A percentile compares a stretch with the other conserved stretches of the same genome.
phyloP scores from a whole-genome alignment of 164 flowering plant genomes.

The Liquidambar formosana region DNA sequence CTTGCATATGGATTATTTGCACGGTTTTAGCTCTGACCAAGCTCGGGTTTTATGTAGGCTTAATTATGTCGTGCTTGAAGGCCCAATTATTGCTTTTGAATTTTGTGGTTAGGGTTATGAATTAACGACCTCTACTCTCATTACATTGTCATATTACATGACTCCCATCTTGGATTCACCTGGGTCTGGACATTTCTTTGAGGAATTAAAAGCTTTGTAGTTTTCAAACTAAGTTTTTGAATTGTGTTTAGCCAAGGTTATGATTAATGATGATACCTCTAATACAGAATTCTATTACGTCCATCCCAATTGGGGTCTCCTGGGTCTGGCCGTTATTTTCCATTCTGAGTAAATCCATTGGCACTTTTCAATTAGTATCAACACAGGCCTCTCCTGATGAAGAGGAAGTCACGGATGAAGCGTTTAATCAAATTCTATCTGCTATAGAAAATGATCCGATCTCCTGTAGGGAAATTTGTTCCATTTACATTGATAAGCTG shows the following conservation, averaged over 20 bases:
- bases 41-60: not conserved
- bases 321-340: slow-evolving; percentile 22
- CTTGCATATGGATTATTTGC: no score
- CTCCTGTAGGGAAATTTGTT: slow-evolving; percentile 27
- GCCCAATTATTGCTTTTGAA: not conserved
- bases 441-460: slow-evolving; percentile 33
- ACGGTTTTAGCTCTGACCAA: not conserved
- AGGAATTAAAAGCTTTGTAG: not conserved
- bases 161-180: no score
- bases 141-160: not conserved
- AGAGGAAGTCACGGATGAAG: slow-evolving; percentile 33
- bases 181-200: not conserved
- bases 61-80: not conserved
- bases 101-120: not conserved
- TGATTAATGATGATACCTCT: slow-evolving; percentile 10
- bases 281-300: slow-evolving; percentile 34
- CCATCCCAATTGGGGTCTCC: slow-evolving; percentile 18
- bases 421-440: slow-evolving; percentile 35
- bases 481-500: slow-evolving; percentile 40
- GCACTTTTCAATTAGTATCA: slow-evolving; percentile 24
- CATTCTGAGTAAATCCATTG: slow-evolving; percentile 14
- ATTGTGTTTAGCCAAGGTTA: not conserved
- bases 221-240: not conserved
- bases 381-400: slow-evolving; percentile 36
- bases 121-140: not conserved